Evolutionary conservation across 2,329 filamentous ascomycete genomes (phyloP).

Genomic region (Aureobasidium sp.): DNA sequence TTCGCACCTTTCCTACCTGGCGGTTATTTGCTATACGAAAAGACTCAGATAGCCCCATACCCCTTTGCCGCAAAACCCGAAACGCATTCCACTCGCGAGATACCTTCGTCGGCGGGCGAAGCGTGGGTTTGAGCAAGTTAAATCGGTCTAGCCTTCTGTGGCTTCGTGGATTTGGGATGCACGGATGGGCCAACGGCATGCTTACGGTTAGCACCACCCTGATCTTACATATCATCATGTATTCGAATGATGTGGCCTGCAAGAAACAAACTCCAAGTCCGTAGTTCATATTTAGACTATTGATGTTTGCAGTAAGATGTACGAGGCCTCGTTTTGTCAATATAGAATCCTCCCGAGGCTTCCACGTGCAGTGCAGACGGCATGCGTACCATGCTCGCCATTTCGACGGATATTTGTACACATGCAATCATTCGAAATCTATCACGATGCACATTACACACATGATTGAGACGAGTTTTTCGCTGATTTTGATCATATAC

Average conservation of each 20-base stretch:
- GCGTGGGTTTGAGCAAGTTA: conserved; percentile 9
- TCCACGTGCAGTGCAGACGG: background rate
- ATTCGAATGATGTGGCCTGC: background rate
- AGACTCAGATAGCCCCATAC: background rate
- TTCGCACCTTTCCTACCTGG: background rate
- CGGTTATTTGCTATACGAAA: background rate
- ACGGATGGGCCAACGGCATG: background rate
- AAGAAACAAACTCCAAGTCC: conserved; percentile 8
- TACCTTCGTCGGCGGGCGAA: conserved; percentile 2
- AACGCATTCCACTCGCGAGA: background rate
- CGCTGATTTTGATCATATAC: background rate
- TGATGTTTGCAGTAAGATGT: background rate
- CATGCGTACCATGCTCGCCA: background rate
- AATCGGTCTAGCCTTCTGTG: conserved; percentile 4
- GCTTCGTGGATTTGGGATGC: background rate
- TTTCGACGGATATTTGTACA: background rate
- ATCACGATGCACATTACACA: background rate
- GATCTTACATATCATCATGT: background rate
- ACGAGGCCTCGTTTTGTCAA: background rate
- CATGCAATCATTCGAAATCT: background rate
- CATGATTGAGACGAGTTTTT: background rate
- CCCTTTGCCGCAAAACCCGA: background rate
- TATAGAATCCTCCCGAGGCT: background rate
- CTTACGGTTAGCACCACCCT: background rate
- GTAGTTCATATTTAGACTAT: background rate